These are phyloP conservation scores for Talaromyces stipitatus DNA, from an alignment of 495 filamentous ascomycete genomes.

Conservation along the genomic window DNA sequence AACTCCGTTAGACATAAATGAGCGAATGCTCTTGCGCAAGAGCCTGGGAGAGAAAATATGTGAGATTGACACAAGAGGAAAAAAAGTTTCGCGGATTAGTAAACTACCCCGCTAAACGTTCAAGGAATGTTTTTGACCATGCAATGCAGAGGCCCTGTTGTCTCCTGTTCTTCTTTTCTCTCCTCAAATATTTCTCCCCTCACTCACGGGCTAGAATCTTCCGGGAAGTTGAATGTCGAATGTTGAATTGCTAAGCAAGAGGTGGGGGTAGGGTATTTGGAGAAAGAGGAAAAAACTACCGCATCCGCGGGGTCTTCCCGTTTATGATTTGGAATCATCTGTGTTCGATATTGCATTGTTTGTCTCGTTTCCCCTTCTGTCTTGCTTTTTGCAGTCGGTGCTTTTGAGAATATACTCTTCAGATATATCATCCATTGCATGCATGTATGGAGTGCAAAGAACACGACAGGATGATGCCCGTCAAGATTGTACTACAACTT, in stretches of 20 bases:
- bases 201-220: not conserved
- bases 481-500: not conserved
- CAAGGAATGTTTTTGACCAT: not conserved
- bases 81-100: constrained; percentile 1
- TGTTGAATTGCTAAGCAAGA: not conserved
- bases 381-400: not conserved
- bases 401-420: not conserved
- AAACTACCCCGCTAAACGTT: constrained; percentile 1
- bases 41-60: not conserved
- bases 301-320: not conserved
- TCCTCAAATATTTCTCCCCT: not conserved
- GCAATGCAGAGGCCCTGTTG: not conserved
- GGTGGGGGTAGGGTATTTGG: not conserved
- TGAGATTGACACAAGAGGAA: not conserved
- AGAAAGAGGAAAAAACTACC: not conserved
- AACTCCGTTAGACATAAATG: not conserved
- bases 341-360: not conserved
- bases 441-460: not conserved
- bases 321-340: not conserved
- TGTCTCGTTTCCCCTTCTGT: not conserved
- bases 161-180: not conserved
- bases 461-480: not conserved
- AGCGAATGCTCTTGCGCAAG: not conserved
- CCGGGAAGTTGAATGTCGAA: not conserved
- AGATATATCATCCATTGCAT: not conserved